Conservation (phyloP, 2,329 filamentous ascomycete genomes). For the Epicoccum nigrum region DNA sequence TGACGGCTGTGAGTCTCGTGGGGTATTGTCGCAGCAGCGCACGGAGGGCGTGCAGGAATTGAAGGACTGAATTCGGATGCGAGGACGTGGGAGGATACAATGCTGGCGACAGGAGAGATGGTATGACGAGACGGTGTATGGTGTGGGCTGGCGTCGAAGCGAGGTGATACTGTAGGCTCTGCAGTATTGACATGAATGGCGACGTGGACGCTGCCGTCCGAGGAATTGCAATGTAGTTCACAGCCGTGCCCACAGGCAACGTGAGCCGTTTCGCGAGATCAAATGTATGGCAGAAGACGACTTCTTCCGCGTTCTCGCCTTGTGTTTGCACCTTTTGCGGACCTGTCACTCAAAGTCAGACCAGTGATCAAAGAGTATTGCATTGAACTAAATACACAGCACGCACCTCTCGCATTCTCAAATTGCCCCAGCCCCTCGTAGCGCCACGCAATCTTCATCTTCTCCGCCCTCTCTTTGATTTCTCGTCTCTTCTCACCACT, state of each 20-base stretch:
- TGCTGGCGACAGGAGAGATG: slow-evolving; percentile 83
- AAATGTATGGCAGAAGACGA: slow-evolving; percentile 58
- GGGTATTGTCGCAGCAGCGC: slow-evolving; percentile 73
- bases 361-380: not conserved
- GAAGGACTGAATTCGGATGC: slow-evolving; percentile 74
- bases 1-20: slow-evolving; percentile 70
- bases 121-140: slow-evolving; percentile 84
- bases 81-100: slow-evolving; percentile 74
- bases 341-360: slow-evolving; percentile 25
- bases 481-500: slow-evolving; percentile 32
- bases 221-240: slow-evolving; percentile 60
- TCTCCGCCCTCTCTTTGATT: slow-evolving; percentile 53
- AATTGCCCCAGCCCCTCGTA: slow-evolving; percentile 85
- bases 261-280: slow-evolving; percentile 59
- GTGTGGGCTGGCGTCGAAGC: slow-evolving; percentile 56
- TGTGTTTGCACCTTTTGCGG: slow-evolving; percentile 24
- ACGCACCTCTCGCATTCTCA: slow-evolving; percentile 69
- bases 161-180: slow-evolving; percentile 62
- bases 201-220: slow-evolving; percentile 60
- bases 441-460: slow-evolving; percentile 99
- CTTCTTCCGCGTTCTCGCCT: slow-evolving; percentile 57
- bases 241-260: slow-evolving; percentile 48
- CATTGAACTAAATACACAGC: slow-evolving; percentile 31
- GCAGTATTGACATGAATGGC: slow-evolving; percentile 71
- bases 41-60: slow-evolving; percentile 80